Evolutionary conservation across 768 basidiomycete species (phyloP).

Genomic region (Boletus vermiculosoides): DNA sequence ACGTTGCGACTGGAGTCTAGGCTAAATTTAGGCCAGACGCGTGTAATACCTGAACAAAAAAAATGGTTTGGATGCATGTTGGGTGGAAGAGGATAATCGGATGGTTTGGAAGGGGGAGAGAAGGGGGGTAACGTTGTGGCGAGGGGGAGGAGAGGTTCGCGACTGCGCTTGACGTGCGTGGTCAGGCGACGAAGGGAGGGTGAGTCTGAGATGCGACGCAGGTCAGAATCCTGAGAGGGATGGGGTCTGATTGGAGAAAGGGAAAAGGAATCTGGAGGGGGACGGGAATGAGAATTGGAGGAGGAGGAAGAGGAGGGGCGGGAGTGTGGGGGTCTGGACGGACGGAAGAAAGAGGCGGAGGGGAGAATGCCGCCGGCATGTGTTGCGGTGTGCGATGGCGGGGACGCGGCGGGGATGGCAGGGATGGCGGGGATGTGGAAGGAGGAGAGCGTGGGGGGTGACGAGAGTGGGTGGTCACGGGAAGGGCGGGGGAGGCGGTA

Average conservation of each 20-base stretch:
- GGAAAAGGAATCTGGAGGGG: constrained; percentile 35
- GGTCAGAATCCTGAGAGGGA: constrained; percentile 43
- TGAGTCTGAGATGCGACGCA: constrained; percentile 25
- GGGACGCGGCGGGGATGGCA: constrained; percentile 12
- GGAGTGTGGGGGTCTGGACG: constrained; percentile 57
- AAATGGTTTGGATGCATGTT: not conserved
- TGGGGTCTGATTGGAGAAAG: constrained; percentile 41
- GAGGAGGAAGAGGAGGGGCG: constrained; percentile 39
- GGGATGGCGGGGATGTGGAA: constrained; percentile 25
- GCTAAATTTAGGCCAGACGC: constrained; percentile 51
- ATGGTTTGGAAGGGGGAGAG: not conserved
- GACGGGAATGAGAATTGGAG: constrained; percentile 29
- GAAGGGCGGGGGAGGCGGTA: constrained; percentile 2
- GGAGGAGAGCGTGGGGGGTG: constrained; percentile 29
- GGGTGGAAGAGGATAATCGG: not conserved
- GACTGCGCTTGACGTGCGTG: constrained; percentile 58
- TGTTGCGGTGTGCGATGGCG: constrained; percentile 60
- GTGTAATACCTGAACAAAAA: constrained; percentile 49
- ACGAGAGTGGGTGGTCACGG: constrained; percentile 24
- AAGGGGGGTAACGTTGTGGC: not conserved
- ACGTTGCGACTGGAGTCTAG: constrained; percentile 47
- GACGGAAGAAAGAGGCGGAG: constrained; percentile 75
- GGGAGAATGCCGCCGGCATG: constrained; percentile 77
- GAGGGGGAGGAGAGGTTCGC: constrained; percentile 70
- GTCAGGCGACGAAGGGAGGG: constrained; percentile 30